Conservation (phyloP, 2,329 filamentous ascomycete species). For the Hymenoscyphus infarciens region DNA sequence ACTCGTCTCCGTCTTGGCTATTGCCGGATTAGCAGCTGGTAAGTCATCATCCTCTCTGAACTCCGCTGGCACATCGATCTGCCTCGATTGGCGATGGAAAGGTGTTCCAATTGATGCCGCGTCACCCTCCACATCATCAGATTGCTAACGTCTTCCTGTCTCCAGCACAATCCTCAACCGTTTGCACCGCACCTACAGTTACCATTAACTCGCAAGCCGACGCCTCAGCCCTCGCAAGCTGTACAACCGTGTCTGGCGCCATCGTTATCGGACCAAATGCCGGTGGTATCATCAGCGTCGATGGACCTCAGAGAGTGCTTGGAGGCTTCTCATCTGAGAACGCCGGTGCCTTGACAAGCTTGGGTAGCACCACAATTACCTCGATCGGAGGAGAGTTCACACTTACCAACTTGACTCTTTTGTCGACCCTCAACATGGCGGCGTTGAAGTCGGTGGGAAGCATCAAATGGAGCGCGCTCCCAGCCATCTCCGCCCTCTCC, state of each 20-base stretch:
- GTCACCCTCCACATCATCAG: background rate
- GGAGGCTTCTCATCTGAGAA: constrained; percentile 58
- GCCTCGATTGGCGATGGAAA: background rate
- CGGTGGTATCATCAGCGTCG: constrained; percentile 49
- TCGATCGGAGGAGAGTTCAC: constrained; percentile 68
- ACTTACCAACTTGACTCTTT: constrained; percentile 63
- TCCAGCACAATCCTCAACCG: constrained; percentile 16
- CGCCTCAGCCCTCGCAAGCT: constrained; percentile 28
- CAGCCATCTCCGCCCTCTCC: constrained; percentile 53
- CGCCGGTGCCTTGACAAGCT: constrained; percentile 57
- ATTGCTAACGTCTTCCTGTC: background rate
- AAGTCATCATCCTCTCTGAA: constrained; percentile 19
- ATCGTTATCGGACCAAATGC: constrained; percentile 36
- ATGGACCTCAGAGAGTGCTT: constrained; percentile 54
- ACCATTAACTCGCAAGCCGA: constrained; percentile 34
- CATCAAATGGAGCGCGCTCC: constrained; percentile 71
- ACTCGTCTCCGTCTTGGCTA: constrained; percentile 25
- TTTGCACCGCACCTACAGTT: constrained; percentile 32
- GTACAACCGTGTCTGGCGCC: constrained; percentile 33
- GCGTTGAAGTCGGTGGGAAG: constrained; percentile 60
- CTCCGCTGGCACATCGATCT: background rate
- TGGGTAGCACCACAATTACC: constrained; percentile 59
- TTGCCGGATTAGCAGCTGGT: constrained; percentile 27
- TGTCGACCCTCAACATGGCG: constrained; percentile 66
- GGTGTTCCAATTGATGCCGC: background rate